Percentiles rank a stretch among this genome's conserved stretches.
phyloP scores from a whole-genome alignment of 495 filamentous ascomycete genomes.

The Xylaria cubensis region DNA sequence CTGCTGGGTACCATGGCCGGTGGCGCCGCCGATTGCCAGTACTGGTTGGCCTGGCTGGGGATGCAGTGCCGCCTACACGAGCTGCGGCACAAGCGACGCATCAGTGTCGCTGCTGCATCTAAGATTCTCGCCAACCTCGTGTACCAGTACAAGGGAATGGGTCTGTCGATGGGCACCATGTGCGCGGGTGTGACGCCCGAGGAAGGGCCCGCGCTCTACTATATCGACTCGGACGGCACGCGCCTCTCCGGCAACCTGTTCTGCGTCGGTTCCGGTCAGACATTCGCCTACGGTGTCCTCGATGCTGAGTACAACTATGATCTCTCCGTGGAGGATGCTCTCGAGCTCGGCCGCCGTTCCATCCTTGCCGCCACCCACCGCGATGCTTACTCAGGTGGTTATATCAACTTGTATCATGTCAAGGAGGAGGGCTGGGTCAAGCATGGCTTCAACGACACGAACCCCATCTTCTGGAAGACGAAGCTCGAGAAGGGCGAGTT shows the following conservation, averaged over 20 bases:
- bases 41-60: conserved; percentile 97
- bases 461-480: conserved; percentile 98
- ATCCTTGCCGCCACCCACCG: conserved; percentile 98
- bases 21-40: conserved; percentile 98
- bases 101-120: conserved; percentile 93
- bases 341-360: conserved; percentile 86
- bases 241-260: conserved; percentile 92
- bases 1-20: conserved; percentile 98
- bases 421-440: conserved; percentile 99
- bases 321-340: conserved; percentile 80
- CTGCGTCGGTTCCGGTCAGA: conserved; percentile 97
- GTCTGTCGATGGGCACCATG: conserved; percentile 98
- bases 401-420: conserved; percentile 98
- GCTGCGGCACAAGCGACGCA: conserved; percentile 98
- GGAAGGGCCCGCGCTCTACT: conserved; percentile 97
- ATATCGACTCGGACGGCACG: conserved; percentile 98
- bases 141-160: conserved; percentile 98
- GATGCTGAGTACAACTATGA: conserved; percentile 95
- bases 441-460: conserved; percentile 94
- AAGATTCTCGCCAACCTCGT: conserved; percentile 99
- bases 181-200: conserved; percentile 95
- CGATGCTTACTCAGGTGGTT: conserved; percentile 97
- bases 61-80: conserved; percentile 99
- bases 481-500: conserved; percentile 99
- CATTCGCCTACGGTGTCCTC: conserved; percentile 96